Base-by-base conservation (phyloP, 805 yeast genomes). In the Ogataea philodendri region DNA sequence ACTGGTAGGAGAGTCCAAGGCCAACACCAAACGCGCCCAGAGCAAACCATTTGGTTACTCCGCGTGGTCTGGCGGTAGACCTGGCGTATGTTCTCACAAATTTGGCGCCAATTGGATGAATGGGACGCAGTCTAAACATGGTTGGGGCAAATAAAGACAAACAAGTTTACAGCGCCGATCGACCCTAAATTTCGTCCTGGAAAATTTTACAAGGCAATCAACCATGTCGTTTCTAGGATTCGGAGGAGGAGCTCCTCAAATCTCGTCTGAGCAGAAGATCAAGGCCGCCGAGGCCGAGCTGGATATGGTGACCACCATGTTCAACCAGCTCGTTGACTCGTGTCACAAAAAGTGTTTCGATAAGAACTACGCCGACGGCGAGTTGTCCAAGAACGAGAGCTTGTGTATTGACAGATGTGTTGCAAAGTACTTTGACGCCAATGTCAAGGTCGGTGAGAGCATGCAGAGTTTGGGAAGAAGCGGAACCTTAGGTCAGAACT, bases 231-330 rank as follows among this genome's bases (percentile, higher is more conserved):
- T 76, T 57, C 72, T 84, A 58, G 90, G 90, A 52, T 71, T 84
- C 47, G 89, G 89, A 47, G 82, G 81, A 45, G 72, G 76, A 41
- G 72, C 83, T 48, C 89, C 90, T 46, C 85, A 81, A 60, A 57
- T 79, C 46, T 69, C 83, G 16, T 74, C 87, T 25, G 83, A 81
- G 46, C 88, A 82, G 61, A 84, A 84, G 62, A 70, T 84, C 44
- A 73, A 74, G 55, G 95, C 95, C 49, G 98, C 98, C 34, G 97
- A 90, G 67, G 85, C 96, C 39, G 98, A 90, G 65, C 74, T 90
- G 49, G 98, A 90, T 63, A 83, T 93, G 80, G 96, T 90, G 52
- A 89, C 97, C 24, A 96, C 93, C 52, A 88, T 90, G 97, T 90
- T 90, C 78, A 90, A 90, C 76, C 75, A 57, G 55, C 70, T 89